phyloP scores from a whole-genome alignment of 2,329 filamentous ascomycete genomes.

The Tolypocladium cylindrosporum region DNA sequence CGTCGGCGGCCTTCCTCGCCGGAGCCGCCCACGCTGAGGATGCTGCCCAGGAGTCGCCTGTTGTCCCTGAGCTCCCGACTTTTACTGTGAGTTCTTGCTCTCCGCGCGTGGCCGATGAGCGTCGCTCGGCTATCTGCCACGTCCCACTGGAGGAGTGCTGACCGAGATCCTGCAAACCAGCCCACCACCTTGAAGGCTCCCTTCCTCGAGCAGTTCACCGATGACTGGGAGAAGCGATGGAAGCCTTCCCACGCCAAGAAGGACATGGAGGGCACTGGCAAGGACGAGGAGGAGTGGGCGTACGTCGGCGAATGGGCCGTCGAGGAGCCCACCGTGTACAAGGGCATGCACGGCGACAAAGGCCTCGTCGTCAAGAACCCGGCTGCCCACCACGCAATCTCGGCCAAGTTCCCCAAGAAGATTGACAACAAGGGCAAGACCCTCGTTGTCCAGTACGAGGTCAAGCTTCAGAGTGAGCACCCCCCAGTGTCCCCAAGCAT shows the following conservation, averaged over 20 bases:
- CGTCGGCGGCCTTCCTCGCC: slow-evolving; percentile 63
- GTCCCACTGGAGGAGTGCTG: slow-evolving; percentile 10
- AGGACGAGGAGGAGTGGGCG: slow-evolving; percentile 72
- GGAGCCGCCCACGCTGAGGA: slow-evolving; percentile 62
- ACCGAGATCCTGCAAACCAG: slow-evolving; percentile 36
- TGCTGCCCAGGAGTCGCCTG: slow-evolving; percentile 46
- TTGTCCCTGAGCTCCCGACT: slow-evolving; percentile 58
- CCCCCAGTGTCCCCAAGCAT: neutral
- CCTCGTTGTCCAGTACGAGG: slow-evolving; percentile 96
- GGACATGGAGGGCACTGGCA: slow-evolving; percentile 61
- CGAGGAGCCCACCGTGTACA: slow-evolving; percentile 83
- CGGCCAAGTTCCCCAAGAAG: slow-evolving; percentile 93
- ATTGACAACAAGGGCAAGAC: slow-evolving; percentile 97
- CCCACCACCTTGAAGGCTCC: slow-evolving; percentile 81
- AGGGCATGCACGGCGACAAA: slow-evolving; percentile 91
- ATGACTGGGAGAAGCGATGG: slow-evolving; percentile 91
- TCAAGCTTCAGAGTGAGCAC: slow-evolving; percentile 88
- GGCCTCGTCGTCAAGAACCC: slow-evolving; percentile 97
- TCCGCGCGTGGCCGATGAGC: neutral
- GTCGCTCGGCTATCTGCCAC: neutral
- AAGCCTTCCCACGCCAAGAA: slow-evolving; percentile 96
- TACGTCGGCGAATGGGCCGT: slow-evolving; percentile 96
- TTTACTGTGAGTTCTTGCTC: slow-evolving; percentile 65
- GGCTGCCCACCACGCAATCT: slow-evolving; percentile 97
- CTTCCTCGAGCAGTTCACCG: slow-evolving; percentile 97